A percentile compares a stretch with the other conserved stretches of the same genome.
Conservation (phyloP, 2,329 filamentous ascomycete genomes). For the Phaeomoniella chlamydospora region DNA sequence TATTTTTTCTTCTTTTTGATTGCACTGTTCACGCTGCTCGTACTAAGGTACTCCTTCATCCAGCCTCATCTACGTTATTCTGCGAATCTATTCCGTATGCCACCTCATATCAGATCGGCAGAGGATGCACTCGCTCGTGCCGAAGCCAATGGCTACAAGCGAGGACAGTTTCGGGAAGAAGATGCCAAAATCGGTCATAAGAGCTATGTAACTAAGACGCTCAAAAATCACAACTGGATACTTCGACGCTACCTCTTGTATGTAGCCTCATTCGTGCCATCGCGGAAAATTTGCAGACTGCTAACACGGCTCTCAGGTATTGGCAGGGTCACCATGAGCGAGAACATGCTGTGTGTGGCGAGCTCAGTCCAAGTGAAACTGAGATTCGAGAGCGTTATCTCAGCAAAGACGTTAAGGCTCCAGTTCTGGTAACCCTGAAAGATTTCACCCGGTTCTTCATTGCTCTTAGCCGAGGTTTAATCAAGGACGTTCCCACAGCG, state of each 20-base stretch:
- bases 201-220: conserved; percentile 4
- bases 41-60: too few species aligned
- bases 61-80: too few species aligned
- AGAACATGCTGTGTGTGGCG: not conserved
- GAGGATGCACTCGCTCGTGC: not conserved
- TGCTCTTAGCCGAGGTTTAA: conserved; percentile 2
- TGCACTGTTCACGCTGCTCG: too few species aligned
- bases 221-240: conserved; percentile 3
- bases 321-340: conserved; percentile 1
- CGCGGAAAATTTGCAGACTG: too few species aligned
- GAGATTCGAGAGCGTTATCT: conserved; percentile 1
- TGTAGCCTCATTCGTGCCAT: too few species aligned
- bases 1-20: too few species aligned
- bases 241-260: conserved; percentile 4
- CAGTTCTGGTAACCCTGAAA: conserved; percentile 7
- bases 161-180: not conserved
- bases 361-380: conserved; percentile 2
- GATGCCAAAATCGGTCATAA: conserved; percentile 1
- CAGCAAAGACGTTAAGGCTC: conserved; percentile 2
- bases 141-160: conserved; percentile 1
- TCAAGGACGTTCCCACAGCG: conserved; percentile 5
- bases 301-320: conserved; percentile 4
- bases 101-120: not conserved
- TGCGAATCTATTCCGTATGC: too few species aligned
- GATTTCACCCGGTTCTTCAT: conserved; percentile 8